These are phyloP conservation scores for Ampelocalamus luodianensis DNA, from an alignment of 176 grass and related monocot species.

Conservation along the genomic window DNA sequence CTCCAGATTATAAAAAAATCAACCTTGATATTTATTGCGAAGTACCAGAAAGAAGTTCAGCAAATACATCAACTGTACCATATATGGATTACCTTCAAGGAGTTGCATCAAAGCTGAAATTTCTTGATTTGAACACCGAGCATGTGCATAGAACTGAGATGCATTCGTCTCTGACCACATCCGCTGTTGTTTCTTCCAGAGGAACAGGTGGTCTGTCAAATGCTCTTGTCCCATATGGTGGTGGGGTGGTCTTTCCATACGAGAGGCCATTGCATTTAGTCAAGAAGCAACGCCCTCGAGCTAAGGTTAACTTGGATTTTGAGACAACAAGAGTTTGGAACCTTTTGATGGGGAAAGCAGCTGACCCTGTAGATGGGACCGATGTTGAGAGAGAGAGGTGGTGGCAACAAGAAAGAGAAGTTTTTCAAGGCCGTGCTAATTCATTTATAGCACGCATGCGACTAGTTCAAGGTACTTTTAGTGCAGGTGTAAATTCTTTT, in stretches of 20 bases:
- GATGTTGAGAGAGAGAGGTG: constrained; percentile 60
- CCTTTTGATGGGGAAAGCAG: constrained; percentile 67
- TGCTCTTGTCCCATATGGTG: constrained; percentile 51
- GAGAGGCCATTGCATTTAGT: constrained; percentile 39
- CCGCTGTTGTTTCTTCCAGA: constrained; percentile 37
- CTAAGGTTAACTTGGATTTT: constrained; percentile 76
- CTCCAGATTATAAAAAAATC: constrained; percentile 15
- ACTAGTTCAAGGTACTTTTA: constrained; percentile 73
- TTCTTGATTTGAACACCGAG: constrained; percentile 51
- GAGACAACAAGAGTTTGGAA: constrained; percentile 83
- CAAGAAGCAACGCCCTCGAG: constrained; percentile 59
- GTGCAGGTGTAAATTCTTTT: background rate
- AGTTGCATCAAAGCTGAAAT: constrained; percentile 46
- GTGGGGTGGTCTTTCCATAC: constrained; percentile 48
- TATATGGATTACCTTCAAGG: constrained; percentile 50
- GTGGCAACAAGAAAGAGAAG: constrained; percentile 73
- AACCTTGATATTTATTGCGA: constrained; percentile 35
- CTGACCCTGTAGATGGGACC: constrained; percentile 47
- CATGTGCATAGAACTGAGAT: constrained; percentile 46
- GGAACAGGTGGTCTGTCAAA: constrained; percentile 39
- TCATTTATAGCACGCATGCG: constrained; percentile 73
- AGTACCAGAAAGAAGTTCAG: constrained; percentile 33
- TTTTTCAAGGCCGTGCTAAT: constrained; percentile 70
- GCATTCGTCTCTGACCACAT: constrained; percentile 35
- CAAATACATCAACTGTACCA: constrained; percentile 46